Conservation (phyloP, 495 filamentous ascomycete genomes). For the Chaetomium fimeti region DNA sequence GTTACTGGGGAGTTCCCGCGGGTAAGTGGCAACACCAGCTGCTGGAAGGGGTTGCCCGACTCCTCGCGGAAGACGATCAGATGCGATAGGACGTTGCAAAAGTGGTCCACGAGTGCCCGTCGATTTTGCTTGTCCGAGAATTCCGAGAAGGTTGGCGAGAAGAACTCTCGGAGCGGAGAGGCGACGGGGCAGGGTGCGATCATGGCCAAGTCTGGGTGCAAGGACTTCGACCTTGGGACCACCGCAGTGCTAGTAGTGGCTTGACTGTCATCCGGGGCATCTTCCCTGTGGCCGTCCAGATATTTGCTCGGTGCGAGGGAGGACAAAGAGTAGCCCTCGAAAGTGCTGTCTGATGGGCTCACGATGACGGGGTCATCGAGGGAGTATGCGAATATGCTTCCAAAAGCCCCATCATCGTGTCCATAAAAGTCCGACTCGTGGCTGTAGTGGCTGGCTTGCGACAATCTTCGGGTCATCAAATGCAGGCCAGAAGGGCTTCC, state of each 20-base stretch:
- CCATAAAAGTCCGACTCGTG: constrained; percentile 6
- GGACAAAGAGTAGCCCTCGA: constrained; percentile 14
- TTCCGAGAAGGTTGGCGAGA: constrained; percentile 53
- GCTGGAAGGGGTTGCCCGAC: constrained; percentile 61
- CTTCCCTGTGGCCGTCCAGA: constrained; percentile 20
- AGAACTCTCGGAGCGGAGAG: constrained; percentile 53
- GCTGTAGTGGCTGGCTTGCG: constrained; percentile 27
- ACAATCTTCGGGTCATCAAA: constrained; percentile 21
- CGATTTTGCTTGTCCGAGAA: constrained; percentile 56
- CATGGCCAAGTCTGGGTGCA: constrained; percentile 42
- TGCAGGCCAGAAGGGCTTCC: constrained; percentile 10
- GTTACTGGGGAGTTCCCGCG: constrained; percentile 52
- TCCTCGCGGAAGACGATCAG: constrained; percentile 64
- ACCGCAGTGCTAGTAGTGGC: constrained; percentile 13
- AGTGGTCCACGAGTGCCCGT: constrained; percentile 58
- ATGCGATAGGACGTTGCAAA: constrained; percentile 62
- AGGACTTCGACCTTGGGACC: constrained; percentile 32
- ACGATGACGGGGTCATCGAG: constrained; percentile 26
- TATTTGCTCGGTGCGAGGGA: constrained; percentile 14
- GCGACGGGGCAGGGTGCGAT: constrained; percentile 49
- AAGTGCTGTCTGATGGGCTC: constrained; percentile 34
- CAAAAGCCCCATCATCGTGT: constrained; percentile 2
- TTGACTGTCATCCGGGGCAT: constrained; percentile 13
- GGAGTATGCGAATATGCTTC: constrained; percentile 21
- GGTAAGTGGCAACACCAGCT: constrained; percentile 58